Evolutionary conservation across 2,329 filamentous ascomycete genomes (phyloP).

Genomic region (Hortaea sp.): DNA sequence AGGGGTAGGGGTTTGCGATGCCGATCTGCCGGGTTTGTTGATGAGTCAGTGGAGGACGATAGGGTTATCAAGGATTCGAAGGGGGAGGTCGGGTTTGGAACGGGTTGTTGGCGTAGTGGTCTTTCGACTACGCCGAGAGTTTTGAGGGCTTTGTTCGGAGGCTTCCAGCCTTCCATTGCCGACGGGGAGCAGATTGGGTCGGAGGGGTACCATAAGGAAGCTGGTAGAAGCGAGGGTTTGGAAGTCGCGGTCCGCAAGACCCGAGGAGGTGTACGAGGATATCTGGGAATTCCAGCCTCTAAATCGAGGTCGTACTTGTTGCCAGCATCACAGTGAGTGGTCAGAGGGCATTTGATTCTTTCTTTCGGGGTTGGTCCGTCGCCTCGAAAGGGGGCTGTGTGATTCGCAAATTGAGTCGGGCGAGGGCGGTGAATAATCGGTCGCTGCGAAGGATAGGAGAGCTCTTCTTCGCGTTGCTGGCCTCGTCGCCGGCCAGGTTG

Average conservation of each 20-base stretch:
- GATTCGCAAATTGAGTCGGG: background rate
- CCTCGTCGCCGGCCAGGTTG: background rate
- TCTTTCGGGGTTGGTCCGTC: no score
- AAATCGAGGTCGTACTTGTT: background rate
- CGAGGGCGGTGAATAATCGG: background rate
- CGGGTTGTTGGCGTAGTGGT: no score
- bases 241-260: background rate
- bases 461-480: background rate
- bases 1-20: no score
- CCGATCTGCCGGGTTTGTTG: no score
- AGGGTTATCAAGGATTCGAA: background rate
- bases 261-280: background rate
- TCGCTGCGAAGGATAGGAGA: background rate
- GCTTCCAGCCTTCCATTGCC: no score
- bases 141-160: no score
- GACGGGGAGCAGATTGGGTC: no score
- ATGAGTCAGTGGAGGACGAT: background rate
- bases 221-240: background rate
- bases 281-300: background rate
- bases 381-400: no score
- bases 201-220: no score
- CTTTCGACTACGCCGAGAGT: no score
- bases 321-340: background rate
- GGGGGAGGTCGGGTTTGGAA: no score
- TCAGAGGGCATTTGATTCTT: no score